Conservation (phyloP, 139 green algal genomes). For the Spirogloea muscicola region DNA sequence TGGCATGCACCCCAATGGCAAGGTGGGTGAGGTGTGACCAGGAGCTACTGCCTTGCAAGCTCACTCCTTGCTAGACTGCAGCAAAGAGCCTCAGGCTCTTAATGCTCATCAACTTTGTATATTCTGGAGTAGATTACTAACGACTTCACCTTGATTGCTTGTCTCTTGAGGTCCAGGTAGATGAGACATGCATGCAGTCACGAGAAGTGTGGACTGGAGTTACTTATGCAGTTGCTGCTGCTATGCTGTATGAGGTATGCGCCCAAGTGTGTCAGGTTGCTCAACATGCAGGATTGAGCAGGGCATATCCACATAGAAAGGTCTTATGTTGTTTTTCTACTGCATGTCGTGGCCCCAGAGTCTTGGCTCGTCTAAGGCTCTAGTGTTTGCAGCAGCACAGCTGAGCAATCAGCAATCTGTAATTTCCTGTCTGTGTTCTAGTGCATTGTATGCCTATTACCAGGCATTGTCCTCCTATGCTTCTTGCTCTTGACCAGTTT, state of each 20-base stretch:
- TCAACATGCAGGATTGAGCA: slow-evolving; percentile 5
- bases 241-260: slow-evolving; percentile 47
- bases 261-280: not conserved
- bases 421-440: slow-evolving; percentile 5
- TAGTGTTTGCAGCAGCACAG: not conserved
- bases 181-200: slow-evolving; percentile 48
- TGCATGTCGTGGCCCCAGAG: not conserved
- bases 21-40: slow-evolving; percentile 12
- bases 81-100: not conserved
- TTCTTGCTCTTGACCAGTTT: no score
- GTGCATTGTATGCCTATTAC: not conserved
- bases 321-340: not conserved
- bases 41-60: not conserved
- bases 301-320: not conserved
- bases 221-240: slow-evolving; percentile 39
- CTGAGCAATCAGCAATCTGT: not conserved
- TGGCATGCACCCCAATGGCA: slow-evolving; percentile 41
- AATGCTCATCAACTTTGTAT: not conserved
- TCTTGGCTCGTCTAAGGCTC: not conserved
- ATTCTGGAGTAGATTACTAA: not conserved
- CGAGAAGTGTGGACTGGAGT: slow-evolving; percentile 50
- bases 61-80: not conserved
- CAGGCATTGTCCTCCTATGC: not conserved
- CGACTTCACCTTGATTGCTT: no score
- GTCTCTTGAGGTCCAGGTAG: slow-evolving; percentile 23